Base-by-base conservation (phyloP, 805 yeast genomes). In the Starmerella scarabaei region DNA sequence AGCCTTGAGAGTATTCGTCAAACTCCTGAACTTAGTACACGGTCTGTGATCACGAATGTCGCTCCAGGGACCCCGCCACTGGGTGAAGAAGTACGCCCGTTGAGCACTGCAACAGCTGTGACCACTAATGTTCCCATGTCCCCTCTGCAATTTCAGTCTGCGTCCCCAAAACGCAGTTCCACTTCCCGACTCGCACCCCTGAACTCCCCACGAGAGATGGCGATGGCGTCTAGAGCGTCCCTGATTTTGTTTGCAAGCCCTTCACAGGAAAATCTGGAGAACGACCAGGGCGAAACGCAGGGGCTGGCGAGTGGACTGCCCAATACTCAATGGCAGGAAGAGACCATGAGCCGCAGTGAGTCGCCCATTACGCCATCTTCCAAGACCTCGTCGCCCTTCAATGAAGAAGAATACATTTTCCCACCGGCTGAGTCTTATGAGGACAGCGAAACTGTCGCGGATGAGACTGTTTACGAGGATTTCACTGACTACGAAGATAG, bases 181-280 rank as follows among this genome's bases (percentile, higher is more conserved):
- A 16, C 27, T 7, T 32, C 41, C 11, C 21, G 18, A 11, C 36
- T 42, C 3, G 45, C 41, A 2, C 39, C 45, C 3, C 33, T 33
- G 6, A 6, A 42, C 16, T 37, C 42, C 31, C 45, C 45, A 2
- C 35, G 45, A 4, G 38, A 35, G 12, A 24, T 42, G 39, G 45
- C 45, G 3, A 31, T 37, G 4, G 41, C 45, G 26, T 23, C 26
- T 7, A 7, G 26, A 7, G 26, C 26, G 26, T 23, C 26, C 7
- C 26, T 23, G 9, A 23, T n/a, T n/a, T n/a, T n/a, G 3, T 39
- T 35, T 21, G 38, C 38, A 5, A 21, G 27, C 15, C 27, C 38
- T 18, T 9, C n/a, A 27, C 32, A 32, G 3, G 19, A 29, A 14
- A 23, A 32, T n/a, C n/a, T n/a, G n/a, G n/a, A n/a, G n/a, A n/a